Conservation (phyloP, 225 moss, liverwort and hornwort species). For the Sphagnum contortum region DNA sequence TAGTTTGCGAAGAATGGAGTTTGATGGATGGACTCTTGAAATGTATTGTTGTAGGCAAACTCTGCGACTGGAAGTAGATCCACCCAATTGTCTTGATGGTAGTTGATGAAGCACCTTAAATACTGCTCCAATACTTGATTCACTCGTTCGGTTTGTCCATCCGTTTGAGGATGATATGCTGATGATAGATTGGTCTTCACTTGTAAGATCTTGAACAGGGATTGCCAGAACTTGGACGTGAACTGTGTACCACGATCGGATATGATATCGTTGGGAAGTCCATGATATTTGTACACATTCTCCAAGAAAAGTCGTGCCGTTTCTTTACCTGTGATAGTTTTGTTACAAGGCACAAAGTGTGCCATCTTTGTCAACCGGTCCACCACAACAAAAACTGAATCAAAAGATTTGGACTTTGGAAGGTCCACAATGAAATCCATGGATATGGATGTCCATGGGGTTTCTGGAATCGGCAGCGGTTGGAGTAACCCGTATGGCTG, state of each 20-base stretch:
- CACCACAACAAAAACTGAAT: slow-evolving; percentile 5
- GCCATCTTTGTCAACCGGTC: slow-evolving; percentile 4
- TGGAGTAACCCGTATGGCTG: neutral
- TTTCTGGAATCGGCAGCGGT: neutral
- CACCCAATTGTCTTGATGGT: slow-evolving; percentile 8
- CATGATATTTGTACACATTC: slow-evolving; percentile 4
- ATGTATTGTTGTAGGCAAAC: slow-evolving; percentile 6
- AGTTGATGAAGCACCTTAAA: slow-evolving; percentile 1
- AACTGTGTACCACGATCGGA: neutral
- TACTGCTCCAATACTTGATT: slow-evolving; percentile 7
- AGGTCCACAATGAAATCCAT: slow-evolving; percentile 3
- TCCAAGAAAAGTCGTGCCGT: neutral
- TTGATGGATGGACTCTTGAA: slow-evolving; percentile 5
- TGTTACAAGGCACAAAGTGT: neutral
- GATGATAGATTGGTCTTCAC: neutral
- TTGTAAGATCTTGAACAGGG: neutral
- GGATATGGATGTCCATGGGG: neutral
- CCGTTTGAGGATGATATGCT: slow-evolving; percentile 4
- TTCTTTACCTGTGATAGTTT: neutral
- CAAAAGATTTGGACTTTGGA: neutral
- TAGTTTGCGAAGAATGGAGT: slow-evolving; percentile 11
- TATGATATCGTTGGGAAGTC: slow-evolving; percentile 4
- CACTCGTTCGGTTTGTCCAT: slow-evolving; percentile 5
- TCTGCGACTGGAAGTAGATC: slow-evolving; percentile 3
- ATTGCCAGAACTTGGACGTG: slow-evolving; percentile 4